phyloP scores from a whole-genome alignment of 331 rosid species.

The Cydonia oblonga region DNA sequence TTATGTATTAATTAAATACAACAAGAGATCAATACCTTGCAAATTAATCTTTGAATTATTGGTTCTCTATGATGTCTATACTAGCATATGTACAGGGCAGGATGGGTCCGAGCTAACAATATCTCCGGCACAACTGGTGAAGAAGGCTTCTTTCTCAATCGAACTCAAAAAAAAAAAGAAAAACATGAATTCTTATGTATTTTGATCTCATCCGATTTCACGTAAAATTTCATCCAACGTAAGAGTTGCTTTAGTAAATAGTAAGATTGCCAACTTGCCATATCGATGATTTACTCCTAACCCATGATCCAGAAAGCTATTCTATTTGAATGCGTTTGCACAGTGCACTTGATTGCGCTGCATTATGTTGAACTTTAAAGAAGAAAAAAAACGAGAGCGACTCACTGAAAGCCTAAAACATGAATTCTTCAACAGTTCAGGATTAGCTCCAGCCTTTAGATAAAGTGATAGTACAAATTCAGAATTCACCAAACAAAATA shows the following conservation, averaged over 20 bases:
- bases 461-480: background rate
- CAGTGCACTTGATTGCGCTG: background rate
- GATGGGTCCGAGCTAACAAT: background rate
- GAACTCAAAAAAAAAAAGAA: background rate
- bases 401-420: background rate
- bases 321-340: background rate
- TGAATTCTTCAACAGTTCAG: background rate
- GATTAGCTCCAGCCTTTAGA: background rate
- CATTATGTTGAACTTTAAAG: background rate
- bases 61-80: background rate
- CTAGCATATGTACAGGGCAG: background rate
- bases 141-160: background rate
- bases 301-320: background rate
- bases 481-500: background rate
- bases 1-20: background rate
- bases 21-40: no score
- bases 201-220: background rate
- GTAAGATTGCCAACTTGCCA: background rate
- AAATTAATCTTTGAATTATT: background rate
- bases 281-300: background rate
- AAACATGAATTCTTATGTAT: no score
- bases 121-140: background rate
- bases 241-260: background rate
- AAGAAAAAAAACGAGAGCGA: background rate
- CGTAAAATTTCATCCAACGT: no score